Evolutionary conservation across 257 asterid genomes (phyloP).

Genomic region (Nicotiana benthamiana): DNA sequence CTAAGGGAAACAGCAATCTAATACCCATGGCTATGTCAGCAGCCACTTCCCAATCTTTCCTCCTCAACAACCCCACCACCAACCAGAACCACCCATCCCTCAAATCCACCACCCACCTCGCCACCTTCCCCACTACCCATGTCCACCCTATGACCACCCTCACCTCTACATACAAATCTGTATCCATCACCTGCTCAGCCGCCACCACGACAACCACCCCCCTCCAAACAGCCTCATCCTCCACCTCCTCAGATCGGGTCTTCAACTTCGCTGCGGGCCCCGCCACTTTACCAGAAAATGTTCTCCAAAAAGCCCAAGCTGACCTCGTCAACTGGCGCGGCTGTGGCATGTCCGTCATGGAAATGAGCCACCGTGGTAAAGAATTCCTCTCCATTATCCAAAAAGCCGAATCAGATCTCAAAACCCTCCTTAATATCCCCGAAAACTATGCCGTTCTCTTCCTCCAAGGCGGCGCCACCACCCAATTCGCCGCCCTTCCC

Average conservation of each 20-base stretch:
- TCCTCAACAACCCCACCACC: slow-evolving; percentile 17
- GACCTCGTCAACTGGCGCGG: slow-evolving; percentile 84
- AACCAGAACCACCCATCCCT: slow-evolving; percentile 15
- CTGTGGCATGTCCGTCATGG: slow-evolving; percentile 95
- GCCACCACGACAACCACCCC: slow-evolving; percentile 8
- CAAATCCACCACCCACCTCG: slow-evolving; percentile 27
- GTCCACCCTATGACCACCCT: slow-evolving; percentile 16
- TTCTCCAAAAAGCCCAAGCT: slow-evolving; percentile 72
- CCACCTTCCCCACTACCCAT: slow-evolving; percentile 37
- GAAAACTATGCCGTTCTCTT: slow-evolving; percentile 69
- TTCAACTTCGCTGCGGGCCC: slow-evolving; percentile 98
- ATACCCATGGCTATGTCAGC: slow-evolving; percentile 32
- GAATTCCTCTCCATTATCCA: slow-evolving; percentile 82
- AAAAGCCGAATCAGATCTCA: slow-evolving; percentile 85
- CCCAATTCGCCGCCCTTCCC: slow-evolving; percentile 82
- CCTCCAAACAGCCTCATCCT: slow-evolving; percentile 29
- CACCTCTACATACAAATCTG: slow-evolving; percentile 12
- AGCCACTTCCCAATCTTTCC: slow-evolving; percentile 23
- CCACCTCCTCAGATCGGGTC: slow-evolving; percentile 62
- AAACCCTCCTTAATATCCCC: slow-evolving; percentile 55
- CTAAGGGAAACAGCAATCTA: neutral
- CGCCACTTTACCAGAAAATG: slow-evolving; percentile 80
- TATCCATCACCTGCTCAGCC: slow-evolving; percentile 48
- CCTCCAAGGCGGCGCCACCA: slow-evolving; percentile 99
- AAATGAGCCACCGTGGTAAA: slow-evolving; percentile 97